Percentiles rank a stretch among this genome's conserved stretches.
phyloP scores from a whole-genome alignment of 352 stramenopile genomes.

The Phytophthora pisi region DNA sequence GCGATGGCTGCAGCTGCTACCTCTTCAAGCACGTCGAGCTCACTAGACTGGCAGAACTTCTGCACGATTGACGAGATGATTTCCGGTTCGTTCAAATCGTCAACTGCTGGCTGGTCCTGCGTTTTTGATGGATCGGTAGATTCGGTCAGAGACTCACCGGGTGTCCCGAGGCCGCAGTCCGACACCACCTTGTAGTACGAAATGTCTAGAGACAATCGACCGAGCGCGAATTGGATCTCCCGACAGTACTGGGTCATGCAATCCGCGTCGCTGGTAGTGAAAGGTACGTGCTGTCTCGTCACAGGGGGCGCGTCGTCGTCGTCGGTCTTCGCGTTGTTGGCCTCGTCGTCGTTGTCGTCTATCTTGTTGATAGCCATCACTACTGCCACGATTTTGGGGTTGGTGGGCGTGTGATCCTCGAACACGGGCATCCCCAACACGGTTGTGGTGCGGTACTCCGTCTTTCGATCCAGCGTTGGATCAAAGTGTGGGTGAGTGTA shows the following conservation, averaged over 20 bases:
- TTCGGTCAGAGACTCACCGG: conserved; percentile 9
- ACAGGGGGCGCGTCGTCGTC: conserved; percentile 18
- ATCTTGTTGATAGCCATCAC: conserved; percentile 91
- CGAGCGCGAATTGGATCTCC: conserved; percentile 72
- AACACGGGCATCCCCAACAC: conserved; percentile 74
- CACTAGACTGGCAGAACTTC: conserved; percentile 60
- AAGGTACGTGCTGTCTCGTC: conserved; percentile 40
- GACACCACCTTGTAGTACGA: conserved; percentile 76
- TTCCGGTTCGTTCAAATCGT: conserved; percentile 52
- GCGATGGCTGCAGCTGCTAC: conserved; percentile 22
- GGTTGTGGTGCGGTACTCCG: conserved; percentile 70
- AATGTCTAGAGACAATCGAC: conserved; percentile 64
- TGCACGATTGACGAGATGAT: conserved; percentile 70
- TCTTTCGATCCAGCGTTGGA: conserved; percentile 64
- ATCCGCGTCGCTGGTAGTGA: conserved; percentile 49
- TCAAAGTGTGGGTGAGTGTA: conserved; percentile 69
- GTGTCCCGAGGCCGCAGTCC: conserved; percentile 43
- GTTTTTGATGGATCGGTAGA: conserved; percentile 9
- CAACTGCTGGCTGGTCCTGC: conserved; percentile 6
- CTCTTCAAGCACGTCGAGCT: conserved; percentile 48
- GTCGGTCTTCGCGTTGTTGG: conserved; percentile 4
- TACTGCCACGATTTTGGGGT: conserved; percentile 70
- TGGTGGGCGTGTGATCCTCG: conserved; percentile 57
- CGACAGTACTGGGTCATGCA: conserved; percentile 65
- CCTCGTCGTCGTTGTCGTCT: conserved; percentile 24